Evolutionary conservation across 1,139 yeast genomes (phyloP).

Genomic region (Lipomyces yarrowii): DNA sequence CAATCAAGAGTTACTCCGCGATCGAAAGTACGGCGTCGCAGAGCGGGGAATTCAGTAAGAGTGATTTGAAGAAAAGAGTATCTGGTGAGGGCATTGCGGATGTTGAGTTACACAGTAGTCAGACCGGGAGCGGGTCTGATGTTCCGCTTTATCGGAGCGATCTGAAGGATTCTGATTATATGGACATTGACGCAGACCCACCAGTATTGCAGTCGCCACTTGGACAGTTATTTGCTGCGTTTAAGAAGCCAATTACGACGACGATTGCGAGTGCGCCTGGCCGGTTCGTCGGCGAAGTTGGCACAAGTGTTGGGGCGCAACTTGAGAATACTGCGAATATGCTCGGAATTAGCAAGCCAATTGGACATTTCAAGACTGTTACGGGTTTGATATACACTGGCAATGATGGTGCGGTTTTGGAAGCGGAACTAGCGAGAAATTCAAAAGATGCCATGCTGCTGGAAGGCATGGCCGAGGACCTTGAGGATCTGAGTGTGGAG

Average conservation of each 20-base stretch:
- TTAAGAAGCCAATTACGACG: conserved; percentile 13
- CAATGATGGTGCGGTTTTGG: conserved; percentile 8
- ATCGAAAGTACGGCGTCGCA: neutral
- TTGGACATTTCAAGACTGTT: conserved; percentile 4
- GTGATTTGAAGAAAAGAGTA: conserved; percentile 7
- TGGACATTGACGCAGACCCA: conserved; percentile 7
- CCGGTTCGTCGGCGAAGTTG: conserved; percentile 11
- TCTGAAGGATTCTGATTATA: neutral
- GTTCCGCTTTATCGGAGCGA: neutral
- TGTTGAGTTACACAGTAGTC: neutral
- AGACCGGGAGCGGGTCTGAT: neutral
- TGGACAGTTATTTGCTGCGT: conserved; percentile 13
- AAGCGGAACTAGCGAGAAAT: conserved; percentile 24
- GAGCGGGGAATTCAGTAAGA: neutral
- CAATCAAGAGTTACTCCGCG: conserved; percentile 3
- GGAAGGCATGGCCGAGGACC: conserved; percentile 38
- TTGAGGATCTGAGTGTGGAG: conserved; percentile 33
- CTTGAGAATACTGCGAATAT: conserved; percentile 17
- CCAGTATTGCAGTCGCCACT: conserved; percentile 20
- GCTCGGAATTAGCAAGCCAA: conserved; percentile 9
- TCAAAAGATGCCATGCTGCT: conserved; percentile 33
- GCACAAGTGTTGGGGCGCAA: conserved; percentile 8
- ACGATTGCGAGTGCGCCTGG: conserved; percentile 7
- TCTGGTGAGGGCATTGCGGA: neutral
- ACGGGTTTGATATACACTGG: conserved; percentile 21